These are phyloP conservation scores for Apiospora pterosperma DNA, from an alignment of 2,329 filamentous ascomycete species.

Conservation along the genomic window DNA sequence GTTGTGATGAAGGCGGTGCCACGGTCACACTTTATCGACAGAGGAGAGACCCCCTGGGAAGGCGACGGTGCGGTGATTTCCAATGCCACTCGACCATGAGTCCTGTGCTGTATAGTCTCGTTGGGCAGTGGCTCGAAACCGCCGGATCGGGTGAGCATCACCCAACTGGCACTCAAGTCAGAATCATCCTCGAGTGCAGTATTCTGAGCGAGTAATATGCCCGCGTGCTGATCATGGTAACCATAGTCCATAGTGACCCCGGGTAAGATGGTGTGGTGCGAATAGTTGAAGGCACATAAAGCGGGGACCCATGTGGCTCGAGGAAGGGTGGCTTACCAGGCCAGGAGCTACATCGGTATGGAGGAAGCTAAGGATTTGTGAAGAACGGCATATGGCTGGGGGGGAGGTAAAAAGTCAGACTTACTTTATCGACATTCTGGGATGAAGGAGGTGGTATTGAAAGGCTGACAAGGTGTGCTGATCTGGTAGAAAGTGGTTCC, in stretches of 20 bases:
- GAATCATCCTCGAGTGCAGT: conserved; percentile 38
- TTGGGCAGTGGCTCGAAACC: conserved; percentile 82
- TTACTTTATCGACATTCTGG: conserved; percentile 1
- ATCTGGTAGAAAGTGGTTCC: neutral
- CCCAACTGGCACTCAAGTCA: conserved; percentile 68
- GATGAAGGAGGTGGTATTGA: neutral
- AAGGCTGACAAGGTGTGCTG: conserved; percentile 1
- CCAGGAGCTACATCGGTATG: conserved; percentile 2
- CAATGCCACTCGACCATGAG: conserved; percentile 74
- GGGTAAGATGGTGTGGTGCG: conserved; percentile 1
- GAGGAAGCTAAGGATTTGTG: neutral
- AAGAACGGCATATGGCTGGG: neutral
- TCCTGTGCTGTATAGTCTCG: conserved; percentile 78
- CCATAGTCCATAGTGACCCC: conserved; percentile 28
- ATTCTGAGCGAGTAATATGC: conserved; percentile 34
- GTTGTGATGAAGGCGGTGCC: conserved; percentile 82
- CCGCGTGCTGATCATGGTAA: conserved; percentile 41
- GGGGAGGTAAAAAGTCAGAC: neutral
- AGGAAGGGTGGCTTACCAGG: conserved; percentile 1
- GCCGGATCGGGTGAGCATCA: conserved; percentile 75
- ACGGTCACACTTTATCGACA: conserved; percentile 69
- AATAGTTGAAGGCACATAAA: conserved; percentile 3
- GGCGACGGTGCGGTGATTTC: conserved; percentile 69
- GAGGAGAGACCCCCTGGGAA: conserved; percentile 58
- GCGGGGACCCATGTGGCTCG: conserved; percentile 2